These are phyloP conservation scores for Turnera subulata DNA, from an alignment of 345 rosid species.

Conservation along the genomic window DNA sequence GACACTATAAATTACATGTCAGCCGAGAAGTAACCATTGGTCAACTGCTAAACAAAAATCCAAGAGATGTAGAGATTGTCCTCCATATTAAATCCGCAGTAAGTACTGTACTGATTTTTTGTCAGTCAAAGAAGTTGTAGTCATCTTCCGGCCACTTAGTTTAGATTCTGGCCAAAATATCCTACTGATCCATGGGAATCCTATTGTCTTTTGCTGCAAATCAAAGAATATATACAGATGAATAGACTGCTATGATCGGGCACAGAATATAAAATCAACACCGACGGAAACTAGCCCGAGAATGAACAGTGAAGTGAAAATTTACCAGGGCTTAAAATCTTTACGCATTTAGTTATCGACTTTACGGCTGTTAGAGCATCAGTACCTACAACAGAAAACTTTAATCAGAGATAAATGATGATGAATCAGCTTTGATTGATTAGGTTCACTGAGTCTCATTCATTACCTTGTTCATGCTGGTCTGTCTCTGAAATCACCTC, in stretches of 20 bases:
- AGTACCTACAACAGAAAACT: slow-evolving; percentile 36
- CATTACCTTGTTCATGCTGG: slow-evolving; percentile 33
- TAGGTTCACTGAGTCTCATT: slow-evolving; percentile 9
- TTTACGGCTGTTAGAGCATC: slow-evolving; percentile 48
- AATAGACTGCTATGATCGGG: not conserved
- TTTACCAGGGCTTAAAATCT: slow-evolving; percentile 68
- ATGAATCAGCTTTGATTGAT: not conserved
- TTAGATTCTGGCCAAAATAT: slow-evolving; percentile 17
- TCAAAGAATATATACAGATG: slow-evolving; percentile 5
- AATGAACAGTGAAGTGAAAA: not conserved
- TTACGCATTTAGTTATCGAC: slow-evolving; percentile 58
- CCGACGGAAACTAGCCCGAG: not conserved
- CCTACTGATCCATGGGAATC: slow-evolving; percentile 26
- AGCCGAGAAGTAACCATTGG: not conserved
- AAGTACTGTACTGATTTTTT: slow-evolving; percentile 20
- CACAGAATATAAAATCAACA: not conserved
- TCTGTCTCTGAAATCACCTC: slow-evolving; percentile 40
- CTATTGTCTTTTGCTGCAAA: slow-evolving; percentile 43
- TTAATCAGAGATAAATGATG: not conserved
- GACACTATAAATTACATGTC: not conserved
- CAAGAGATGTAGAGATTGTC: not conserved
- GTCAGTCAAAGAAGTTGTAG: slow-evolving; percentile 23
- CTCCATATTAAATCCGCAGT: slow-evolving; percentile 1
- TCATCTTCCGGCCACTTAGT: slow-evolving; percentile 16
- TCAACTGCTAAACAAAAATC: not conserved